Percentiles rank a stretch among this genome's conserved stretches.
These are phyloP conservation scores for Tetraselmis striata DNA, from an alignment of 139 green algal genomes.

Conservation along the genomic window DNA sequence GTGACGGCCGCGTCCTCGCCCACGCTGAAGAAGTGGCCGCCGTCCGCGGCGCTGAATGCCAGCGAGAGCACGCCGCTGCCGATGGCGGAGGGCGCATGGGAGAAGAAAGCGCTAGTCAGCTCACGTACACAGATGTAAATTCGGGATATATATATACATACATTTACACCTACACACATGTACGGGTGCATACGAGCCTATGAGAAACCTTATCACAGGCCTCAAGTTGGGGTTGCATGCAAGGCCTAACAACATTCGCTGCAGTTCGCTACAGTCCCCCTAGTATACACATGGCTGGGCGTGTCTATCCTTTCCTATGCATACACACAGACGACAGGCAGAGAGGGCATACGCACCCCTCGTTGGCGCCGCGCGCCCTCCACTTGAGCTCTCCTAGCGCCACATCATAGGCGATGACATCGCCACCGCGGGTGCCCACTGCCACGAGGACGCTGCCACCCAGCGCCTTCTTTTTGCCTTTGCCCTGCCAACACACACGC, in stretches of 20 bases:
- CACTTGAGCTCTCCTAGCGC: slow-evolving; percentile 47
- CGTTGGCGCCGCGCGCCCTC: slow-evolving; percentile 30
- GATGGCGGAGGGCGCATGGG: too few relatives aligned
- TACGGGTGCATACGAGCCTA: too few relatives aligned
- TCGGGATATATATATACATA: not conserved
- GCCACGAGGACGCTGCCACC: slow-evolving; percentile 19
- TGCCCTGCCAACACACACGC: not conserved
- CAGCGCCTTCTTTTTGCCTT: not conserved
- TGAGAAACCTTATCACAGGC: too few relatives aligned
- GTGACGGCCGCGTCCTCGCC: not conserved
- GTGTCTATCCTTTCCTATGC: not conserved
- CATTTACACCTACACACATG: not conserved
- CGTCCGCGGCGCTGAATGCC: not conserved
- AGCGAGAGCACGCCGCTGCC: not conserved
- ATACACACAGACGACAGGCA: not conserved
- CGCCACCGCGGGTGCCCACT: slow-evolving; percentile 43
- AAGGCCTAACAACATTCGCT: too few relatives aligned
- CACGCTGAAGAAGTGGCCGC: not conserved
- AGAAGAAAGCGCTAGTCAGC: not conserved
- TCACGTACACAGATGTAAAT: not conserved
- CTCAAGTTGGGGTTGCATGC: too few relatives aligned
- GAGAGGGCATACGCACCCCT: slow-evolving; percentile 41
- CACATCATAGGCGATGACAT: slow-evolving; percentile 46
- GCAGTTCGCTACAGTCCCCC: too few relatives aligned
- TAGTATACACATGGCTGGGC: too few relatives aligned